Evolutionary conservation across 2,329 filamentous ascomycete species (phyloP).

Genomic region (Ceratocystis ficicola): DNA sequence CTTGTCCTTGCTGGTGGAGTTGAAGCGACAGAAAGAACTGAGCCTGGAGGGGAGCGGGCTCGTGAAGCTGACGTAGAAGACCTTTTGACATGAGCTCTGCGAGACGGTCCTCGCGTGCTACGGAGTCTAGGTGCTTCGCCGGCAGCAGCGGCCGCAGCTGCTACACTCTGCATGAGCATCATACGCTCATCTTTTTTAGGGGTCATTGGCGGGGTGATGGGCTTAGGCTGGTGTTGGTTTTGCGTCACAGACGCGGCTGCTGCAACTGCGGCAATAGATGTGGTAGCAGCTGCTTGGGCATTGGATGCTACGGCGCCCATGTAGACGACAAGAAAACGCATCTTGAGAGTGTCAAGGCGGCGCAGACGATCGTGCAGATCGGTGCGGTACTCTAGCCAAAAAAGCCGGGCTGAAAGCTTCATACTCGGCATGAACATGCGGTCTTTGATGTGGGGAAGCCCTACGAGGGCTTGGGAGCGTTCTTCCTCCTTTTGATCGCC

Average conservation of each 20-base stretch:
- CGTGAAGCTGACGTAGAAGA: constrained; percentile 7
- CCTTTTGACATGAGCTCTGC: not conserved
- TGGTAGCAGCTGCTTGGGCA: constrained; percentile 25
- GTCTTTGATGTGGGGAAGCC: constrained; percentile 18
- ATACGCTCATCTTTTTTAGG: constrained; percentile 17
- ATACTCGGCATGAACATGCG: constrained; percentile 30
- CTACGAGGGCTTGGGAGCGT: constrained; percentile 23
- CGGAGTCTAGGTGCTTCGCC: constrained; percentile 13
- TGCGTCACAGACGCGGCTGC: constrained; percentile 8
- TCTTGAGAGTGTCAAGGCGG: constrained; percentile 48
- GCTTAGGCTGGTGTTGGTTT: not conserved
- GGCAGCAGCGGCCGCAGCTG: constrained; percentile 9
- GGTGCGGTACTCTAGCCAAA: constrained; percentile 46
- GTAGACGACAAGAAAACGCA: constrained; percentile 53
- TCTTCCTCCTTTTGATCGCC: constrained; percentile 33
- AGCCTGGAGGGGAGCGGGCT: constrained; percentile 10
- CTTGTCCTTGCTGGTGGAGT: constrained; percentile 10
- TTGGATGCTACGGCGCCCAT: constrained; percentile 44
- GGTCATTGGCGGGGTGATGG: constrained; percentile 15
- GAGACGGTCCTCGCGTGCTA: not conserved
- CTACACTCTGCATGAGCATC: constrained; percentile 20
- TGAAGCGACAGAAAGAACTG: constrained; percentile 6
- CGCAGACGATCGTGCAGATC: constrained; percentile 46
- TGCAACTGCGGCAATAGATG: constrained; percentile 8
- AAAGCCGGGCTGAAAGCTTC: constrained; percentile 38